A percentile compares a stretch with the other conserved stretches of the same genome.
These are phyloP conservation scores for Rhododendron ferrugineum DNA, from an alignment of 148 eudicot genomes.

Conservation along the genomic window DNA sequence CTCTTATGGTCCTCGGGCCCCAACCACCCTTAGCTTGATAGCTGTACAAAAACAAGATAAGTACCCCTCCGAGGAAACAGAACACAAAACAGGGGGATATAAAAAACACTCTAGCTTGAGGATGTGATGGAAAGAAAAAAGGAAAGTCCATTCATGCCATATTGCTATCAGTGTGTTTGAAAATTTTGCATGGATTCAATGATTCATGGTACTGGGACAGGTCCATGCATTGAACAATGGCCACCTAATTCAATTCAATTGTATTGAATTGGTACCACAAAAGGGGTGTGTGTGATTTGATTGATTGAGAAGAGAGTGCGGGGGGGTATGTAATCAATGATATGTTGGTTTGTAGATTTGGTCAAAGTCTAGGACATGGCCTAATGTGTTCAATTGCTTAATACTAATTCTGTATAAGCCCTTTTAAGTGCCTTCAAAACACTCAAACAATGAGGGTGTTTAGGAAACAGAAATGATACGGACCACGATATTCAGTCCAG, in stretches of 20 bases:
- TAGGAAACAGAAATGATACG: neutral
- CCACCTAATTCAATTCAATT: neutral
- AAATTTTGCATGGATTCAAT: neutral
- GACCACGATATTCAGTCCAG: too few relatives aligned
- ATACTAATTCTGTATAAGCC: neutral
- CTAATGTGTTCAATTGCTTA: neutral
- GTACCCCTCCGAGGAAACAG: slow-evolving; percentile 39
- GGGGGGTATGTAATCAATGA: neutral
- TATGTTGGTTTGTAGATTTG: neutral
- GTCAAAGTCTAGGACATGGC: neutral
- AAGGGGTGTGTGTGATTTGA: neutral
- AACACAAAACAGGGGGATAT: slow-evolving; percentile 13
- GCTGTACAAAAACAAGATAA: slow-evolving; percentile 24
- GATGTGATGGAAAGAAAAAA: neutral
- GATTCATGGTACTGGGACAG: neutral
- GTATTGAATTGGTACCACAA: neutral
- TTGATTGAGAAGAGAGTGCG: neutral
- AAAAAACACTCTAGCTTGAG: neutral
- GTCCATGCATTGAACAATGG: neutral
- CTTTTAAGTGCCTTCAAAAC: neutral
- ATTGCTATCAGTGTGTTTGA: neutral
- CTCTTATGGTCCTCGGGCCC: slow-evolving; percentile 13
- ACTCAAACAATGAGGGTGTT: neutral
- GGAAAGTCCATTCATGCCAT: neutral
- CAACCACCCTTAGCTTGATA: slow-evolving; percentile 2